These are phyloP conservation scores for Suhomyces xylopsoci DNA, from an alignment of 805 yeast species.

Conservation along the genomic window DNA sequence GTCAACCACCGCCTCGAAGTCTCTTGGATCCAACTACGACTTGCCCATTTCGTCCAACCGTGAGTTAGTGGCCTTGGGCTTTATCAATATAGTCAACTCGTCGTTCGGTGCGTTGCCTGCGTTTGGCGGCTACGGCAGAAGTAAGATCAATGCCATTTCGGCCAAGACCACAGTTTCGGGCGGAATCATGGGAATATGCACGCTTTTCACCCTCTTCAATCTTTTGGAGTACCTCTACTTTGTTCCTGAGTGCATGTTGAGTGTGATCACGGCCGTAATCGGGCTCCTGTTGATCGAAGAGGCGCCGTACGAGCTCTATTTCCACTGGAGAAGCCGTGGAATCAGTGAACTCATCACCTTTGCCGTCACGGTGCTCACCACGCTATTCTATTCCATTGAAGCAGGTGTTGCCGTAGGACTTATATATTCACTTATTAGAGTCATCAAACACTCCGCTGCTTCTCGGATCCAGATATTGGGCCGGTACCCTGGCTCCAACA, in stretches of 20 bases:
- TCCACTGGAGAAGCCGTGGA: constrained; percentile 72
- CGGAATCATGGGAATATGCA: constrained; percentile 71
- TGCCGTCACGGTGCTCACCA: constrained; percentile 57
- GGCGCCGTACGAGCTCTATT: constrained; percentile 72
- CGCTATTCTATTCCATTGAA: constrained; percentile 73
- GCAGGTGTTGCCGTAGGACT: constrained; percentile 89
- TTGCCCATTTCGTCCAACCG: constrained; percentile 78
- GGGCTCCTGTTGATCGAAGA: constrained; percentile 69
- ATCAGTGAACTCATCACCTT: constrained; percentile 73
- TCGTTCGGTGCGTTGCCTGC: constrained; percentile 77
- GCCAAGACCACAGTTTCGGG: constrained; percentile 87
- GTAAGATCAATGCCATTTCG: constrained; percentile 80
- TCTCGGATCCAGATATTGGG: constrained; percentile 85
- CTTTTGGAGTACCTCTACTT: constrained; percentile 63
- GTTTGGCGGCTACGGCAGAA: constrained; percentile 94
- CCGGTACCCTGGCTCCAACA: constrained; percentile 44
- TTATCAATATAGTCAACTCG: constrained; percentile 63
- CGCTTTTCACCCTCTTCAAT: constrained; percentile 61
- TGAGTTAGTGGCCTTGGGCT: constrained; percentile 87
- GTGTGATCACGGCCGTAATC: constrained; percentile 75
- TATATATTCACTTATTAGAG: constrained; percentile 72
- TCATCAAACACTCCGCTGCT: constrained; percentile 73
- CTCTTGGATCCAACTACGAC: constrained; percentile 73
- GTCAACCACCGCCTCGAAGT: constrained; percentile 87
- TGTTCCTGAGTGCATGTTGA: constrained; percentile 75